Evolutionary conservation across 257 asterid species (phyloP), one percentile per base, ranked within the genome.

Genomic region (Osmanthus fragrans): DNA sequence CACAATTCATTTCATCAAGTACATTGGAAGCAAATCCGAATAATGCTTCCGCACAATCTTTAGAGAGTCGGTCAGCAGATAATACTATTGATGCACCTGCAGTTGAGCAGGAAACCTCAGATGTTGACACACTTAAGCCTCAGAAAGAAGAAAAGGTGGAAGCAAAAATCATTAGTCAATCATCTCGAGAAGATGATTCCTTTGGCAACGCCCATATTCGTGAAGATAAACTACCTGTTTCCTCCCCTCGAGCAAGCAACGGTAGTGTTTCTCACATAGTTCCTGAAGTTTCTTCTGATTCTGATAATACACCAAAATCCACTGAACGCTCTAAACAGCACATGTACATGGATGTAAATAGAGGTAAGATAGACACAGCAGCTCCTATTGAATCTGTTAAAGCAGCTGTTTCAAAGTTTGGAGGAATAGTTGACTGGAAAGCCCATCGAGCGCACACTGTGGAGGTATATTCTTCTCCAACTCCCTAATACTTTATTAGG

Each of bases 401-500:
- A 86, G 95, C 94, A 45, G 99, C 99, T 49, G 99, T 96, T 76
- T 96, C 99, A 0, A 96, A 88, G 88, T 96, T 96, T 66, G 99
- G 99, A 11, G 99, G 98, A 32, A 96, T 96, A 63, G 97, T 96
- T 40, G 99, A 96, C 85, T 96, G 99, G 99, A 96, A 96, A 84
- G 99, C 99, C 67, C 97, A 96, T 81, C 92, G 94, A n/a, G 87
- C 85, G 40, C 98, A 93, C 81, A 89, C 99, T 21, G 90, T 94
- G 72, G 99, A 96, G 97, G 99, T 96, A 88, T 75, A 68, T 5
- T 65, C 23, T 71, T 64, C 51, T 66, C 37, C 73, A 15, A 40
- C 49, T 80, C 77, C 29, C 34, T 27, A 27, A 34, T 27, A 33
- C 66, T 60, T 67, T 56, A 15, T 71, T 21, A 36, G 15, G 21